Evolutionary conservation across 768 basidiomycete species (phyloP).

Genomic region (Podaxis pistillaris): DNA sequence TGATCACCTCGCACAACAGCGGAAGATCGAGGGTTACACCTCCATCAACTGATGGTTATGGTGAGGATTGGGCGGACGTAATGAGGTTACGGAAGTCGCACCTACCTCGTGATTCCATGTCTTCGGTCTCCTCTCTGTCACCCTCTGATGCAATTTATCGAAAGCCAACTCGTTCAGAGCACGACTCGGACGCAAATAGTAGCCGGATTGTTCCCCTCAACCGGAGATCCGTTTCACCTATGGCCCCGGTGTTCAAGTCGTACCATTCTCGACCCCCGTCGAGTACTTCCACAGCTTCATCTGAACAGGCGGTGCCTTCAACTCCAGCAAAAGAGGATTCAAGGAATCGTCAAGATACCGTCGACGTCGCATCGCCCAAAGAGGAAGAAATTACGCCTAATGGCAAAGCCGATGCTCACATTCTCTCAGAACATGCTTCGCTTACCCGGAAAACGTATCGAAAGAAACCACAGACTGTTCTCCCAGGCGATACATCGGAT

Average conservation of each 20-base stretch:
- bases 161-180: constrained; percentile 42
- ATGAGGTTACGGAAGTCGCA: constrained; percentile 36
- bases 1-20: constrained; percentile 35
- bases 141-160: constrained; percentile 46
- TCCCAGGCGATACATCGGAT: constrained; percentile 46
- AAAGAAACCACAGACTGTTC: constrained; percentile 22
- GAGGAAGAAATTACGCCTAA: constrained; percentile 10
- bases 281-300: constrained; percentile 41
- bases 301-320: constrained; percentile 32
- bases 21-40: constrained; percentile 20
- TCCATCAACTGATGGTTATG: constrained; percentile 6
- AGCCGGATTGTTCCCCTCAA: constrained; percentile 66
- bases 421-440: constrained; percentile 1
- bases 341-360: constrained; percentile 8
- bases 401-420: background rate
- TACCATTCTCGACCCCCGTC: constrained; percentile 36
- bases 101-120: constrained; percentile 54
- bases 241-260: constrained; percentile 55
- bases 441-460: constrained; percentile 5
- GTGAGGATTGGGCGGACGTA: constrained; percentile 49
- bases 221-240: constrained; percentile 67
- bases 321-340: constrained; percentile 22
- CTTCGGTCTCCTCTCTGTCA: constrained; percentile 63
- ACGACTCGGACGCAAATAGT: constrained; percentile 52
- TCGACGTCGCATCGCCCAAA: constrained; percentile 9